Base-by-base conservation (phyloP, 768 basidiomycete species). In the Naganishia antarctica region DNA sequence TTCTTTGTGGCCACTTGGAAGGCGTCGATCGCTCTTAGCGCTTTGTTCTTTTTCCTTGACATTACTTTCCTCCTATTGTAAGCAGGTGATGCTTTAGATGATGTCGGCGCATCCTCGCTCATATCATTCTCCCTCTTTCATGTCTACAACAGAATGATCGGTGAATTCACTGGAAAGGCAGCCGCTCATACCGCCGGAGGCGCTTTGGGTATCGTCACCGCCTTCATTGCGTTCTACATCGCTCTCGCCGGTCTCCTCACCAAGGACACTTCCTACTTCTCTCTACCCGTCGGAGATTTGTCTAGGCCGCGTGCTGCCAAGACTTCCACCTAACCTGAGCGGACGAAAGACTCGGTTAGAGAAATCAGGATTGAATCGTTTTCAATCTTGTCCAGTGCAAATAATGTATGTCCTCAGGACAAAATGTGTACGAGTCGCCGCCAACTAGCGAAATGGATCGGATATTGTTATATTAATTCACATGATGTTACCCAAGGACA, bases 31-130 rank as follows among this genome's bases (percentile, higher is more conserved):
- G 81, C 80, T 37, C 77, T 86, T 21, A 73, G 81, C 16, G 73
- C 80, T 0, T 73, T 86, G 18, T 82, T 86, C 73, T 74, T 79
- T 75, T 83, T 78, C 81, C 81, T 86, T 23, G 79, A 77, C 29
- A 63, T 83, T 53, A 85, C 85, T 6, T 86, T 77, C 70, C 71
- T 68, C 59, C 64, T 72, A 11, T 60, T 73, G 67, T 70, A 40
- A 57, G 53, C 15, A 37, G 26, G 12, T 32, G 21, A 18, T 61
- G 32, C n/a, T 18, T 32, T 4, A 9, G 34, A 13, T 28, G 4
- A 7, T 37, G 29, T 8, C 31, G 21, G 23, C 4, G 12, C 37
- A 15, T 6, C 16, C 21, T 25, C 59, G 37, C 3, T 23, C 41
- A 45, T 8, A n/a, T n/a, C n/a, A n/a, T 21, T 16, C 18, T 3